phyloP scores from a whole-genome alignment of 2,329 filamentous ascomycete species.

The Stagonosporopsis tanaceti region DNA sequence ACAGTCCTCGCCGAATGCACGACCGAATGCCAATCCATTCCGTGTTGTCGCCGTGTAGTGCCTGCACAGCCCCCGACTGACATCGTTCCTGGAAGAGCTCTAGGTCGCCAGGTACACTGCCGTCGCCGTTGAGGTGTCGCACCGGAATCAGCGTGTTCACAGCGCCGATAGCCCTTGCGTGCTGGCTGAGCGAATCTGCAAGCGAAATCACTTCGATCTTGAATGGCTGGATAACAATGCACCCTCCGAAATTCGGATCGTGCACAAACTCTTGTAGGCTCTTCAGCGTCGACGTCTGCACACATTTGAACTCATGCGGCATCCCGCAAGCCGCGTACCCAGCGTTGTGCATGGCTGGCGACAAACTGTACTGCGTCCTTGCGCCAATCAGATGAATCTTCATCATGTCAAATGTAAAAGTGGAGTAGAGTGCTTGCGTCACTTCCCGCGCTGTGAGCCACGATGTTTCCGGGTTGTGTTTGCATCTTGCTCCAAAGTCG shows the following conservation, averaged over 20 bases:
- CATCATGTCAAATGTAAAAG: constrained; percentile 73
- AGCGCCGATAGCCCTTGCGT: constrained; percentile 77
- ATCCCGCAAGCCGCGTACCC: constrained; percentile 73
- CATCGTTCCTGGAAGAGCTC: constrained; percentile 66
- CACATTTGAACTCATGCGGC: constrained; percentile 71
- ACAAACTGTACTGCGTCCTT: constrained; percentile 75
- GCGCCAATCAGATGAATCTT: constrained; percentile 78
- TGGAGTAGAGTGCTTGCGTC: constrained; percentile 70
- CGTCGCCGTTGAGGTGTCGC: constrained; percentile 65
- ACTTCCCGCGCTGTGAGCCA: constrained; percentile 68
- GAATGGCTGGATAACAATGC: constrained; percentile 76
- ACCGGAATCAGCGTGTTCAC: constrained; percentile 80
- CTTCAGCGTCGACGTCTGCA: constrained; percentile 68
- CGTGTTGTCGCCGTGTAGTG: constrained; percentile 80
- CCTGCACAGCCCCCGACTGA: constrained; percentile 70
- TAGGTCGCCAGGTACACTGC: constrained; percentile 63
- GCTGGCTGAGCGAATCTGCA: constrained; percentile 71
- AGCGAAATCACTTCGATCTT: constrained; percentile 74
- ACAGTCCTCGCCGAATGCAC: constrained; percentile 75
- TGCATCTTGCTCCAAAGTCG: constrained; percentile 48
- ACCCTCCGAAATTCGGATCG: constrained; percentile 74
- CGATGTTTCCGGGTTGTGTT: constrained; percentile 52
- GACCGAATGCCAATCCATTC: constrained; percentile 83
- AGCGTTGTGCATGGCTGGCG: constrained; percentile 79
- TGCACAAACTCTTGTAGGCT: constrained; percentile 70